These are phyloP conservation scores for Combretum micranthum DNA, from an alignment of 345 rosid species.

Conservation along the genomic window DNA sequence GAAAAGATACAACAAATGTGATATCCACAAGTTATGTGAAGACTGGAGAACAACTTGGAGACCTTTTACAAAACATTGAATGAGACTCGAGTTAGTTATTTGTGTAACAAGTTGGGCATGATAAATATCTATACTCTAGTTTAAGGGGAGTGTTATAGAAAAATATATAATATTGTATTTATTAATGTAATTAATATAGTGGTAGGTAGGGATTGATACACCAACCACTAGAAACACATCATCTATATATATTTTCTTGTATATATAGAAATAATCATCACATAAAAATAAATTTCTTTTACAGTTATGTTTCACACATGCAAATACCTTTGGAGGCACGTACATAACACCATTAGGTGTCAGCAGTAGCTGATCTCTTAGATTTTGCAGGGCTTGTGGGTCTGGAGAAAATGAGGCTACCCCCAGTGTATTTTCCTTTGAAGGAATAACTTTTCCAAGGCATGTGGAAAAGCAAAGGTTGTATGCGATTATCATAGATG, in stretches of 20 bases:
- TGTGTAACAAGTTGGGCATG: too few species aligned
- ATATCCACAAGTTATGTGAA: too few species aligned
- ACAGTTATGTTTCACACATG: neutral
- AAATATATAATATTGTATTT: too few species aligned
- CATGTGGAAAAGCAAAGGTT: constrained; percentile 93
- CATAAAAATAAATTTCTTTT: neutral
- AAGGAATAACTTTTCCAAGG: constrained; percentile 71
- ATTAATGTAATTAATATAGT: too few species aligned
- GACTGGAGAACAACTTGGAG: too few species aligned
- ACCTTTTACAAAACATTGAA: too few species aligned
- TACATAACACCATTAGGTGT: constrained; percentile 85
- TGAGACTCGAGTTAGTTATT: too few species aligned
- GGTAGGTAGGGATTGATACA: too few species aligned
- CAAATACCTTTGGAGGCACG: constrained; percentile 67
- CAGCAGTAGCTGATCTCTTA: constrained; percentile 53
- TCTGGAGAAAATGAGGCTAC: constrained; percentile 68
- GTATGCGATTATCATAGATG: constrained; percentile 95
- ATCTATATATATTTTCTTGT: too few species aligned
- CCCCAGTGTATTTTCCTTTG: constrained; percentile 66
- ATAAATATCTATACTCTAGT: too few species aligned
- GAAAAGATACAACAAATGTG: too few species aligned
- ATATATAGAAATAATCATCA: neutral
- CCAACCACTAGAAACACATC: constrained; percentile 1
- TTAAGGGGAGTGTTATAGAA: too few species aligned
- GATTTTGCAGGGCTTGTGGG: constrained; percentile 37